A percentile compares a stretch with the other conserved stretches of the same genome.
phyloP scores from a whole-genome alignment of 1,139 yeast species.

The Meyerozyma carpophila region DNA sequence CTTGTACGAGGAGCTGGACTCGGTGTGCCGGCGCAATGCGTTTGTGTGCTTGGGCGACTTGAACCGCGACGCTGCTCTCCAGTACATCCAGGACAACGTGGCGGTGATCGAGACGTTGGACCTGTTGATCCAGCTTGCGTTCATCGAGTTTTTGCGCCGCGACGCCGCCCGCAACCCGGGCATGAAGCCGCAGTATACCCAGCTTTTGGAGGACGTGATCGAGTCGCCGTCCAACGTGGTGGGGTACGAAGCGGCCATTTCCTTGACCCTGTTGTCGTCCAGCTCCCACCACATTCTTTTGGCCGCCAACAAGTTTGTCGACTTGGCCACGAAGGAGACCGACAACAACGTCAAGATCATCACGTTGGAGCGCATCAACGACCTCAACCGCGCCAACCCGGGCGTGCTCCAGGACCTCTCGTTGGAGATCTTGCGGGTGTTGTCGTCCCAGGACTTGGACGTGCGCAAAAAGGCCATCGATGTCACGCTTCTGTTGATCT shows the following conservation, averaged over 20 bases:
- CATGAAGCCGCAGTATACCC: conserved; percentile 66
- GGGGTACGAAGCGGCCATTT: conserved; percentile 85
- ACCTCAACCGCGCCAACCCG: conserved; percentile 68
- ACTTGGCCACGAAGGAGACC: conserved; percentile 83
- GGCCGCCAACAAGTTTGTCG: conserved; percentile 83
- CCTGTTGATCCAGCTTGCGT: conserved; percentile 80
- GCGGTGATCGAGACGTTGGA: conserved; percentile 64
- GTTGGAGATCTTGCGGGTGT: conserved; percentile 79
- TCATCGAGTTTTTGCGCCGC: conserved; percentile 84
- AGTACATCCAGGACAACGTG: conserved; percentile 71
- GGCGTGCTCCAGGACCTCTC: conserved; percentile 83
- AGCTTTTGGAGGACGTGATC: conserved; percentile 66
- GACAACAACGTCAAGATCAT: conserved; percentile 92
- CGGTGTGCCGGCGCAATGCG: conserved; percentile 94
- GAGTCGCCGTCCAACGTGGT: conserved; percentile 72
- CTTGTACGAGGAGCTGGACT: conserved; percentile 78
- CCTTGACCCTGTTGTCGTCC: conserved; percentile 69
- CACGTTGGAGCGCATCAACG: conserved; percentile 80
- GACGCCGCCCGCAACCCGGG: conserved; percentile 66
- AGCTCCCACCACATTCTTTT: conserved; percentile 62
- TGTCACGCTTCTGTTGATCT: conserved; percentile 72
- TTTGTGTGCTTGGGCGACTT: conserved; percentile 81
- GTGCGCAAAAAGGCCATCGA: conserved; percentile 86
- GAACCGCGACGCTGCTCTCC: conserved; percentile 80
- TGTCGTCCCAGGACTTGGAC: conserved; percentile 83